A percentile compares a stretch with the other conserved stretches of the same genome.
Evolutionary conservation across 257 asterid genomes (phyloP).

Genomic region (Lycium barbarum): DNA sequence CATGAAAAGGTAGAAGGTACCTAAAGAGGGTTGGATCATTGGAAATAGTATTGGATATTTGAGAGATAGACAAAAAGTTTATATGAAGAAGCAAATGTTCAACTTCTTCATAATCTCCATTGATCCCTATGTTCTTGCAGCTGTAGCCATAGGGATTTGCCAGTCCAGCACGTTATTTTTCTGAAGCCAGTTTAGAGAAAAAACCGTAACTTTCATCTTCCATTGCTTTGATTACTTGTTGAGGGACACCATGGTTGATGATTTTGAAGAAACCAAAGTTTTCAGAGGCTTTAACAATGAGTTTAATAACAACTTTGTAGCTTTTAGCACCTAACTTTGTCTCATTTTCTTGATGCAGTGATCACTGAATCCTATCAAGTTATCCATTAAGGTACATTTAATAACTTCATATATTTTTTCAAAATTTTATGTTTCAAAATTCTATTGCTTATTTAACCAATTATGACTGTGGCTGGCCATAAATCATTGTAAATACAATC

Average conservation of each 20-base stretch:
- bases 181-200: slow-evolving; percentile 40
- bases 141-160: slow-evolving; percentile 76
- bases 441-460: too few relatives aligned
- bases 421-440: too few relatives aligned
- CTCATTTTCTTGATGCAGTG: background rate
- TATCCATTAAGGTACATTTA: background rate
- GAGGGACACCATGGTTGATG: slow-evolving; percentile 73
- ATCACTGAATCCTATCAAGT: background rate
- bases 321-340: background rate
- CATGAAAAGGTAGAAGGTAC: slow-evolving; percentile 38
- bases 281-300: slow-evolving; percentile 62
- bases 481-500: too few relatives aligned
- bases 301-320: background rate
- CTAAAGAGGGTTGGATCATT: slow-evolving; percentile 54
- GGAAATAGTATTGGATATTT: slow-evolving; percentile 35
- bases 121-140: slow-evolving; percentile 66
- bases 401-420: background rate
- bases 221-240: slow-evolving; percentile 49
- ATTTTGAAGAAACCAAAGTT: slow-evolving; percentile 80
- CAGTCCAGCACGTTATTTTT: slow-evolving; percentile 63
- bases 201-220: slow-evolving; percentile 55
- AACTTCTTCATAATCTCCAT: slow-evolving; percentile 77
- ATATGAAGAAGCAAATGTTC: slow-evolving; percentile 64
- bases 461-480: too few relatives aligned
- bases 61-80: background rate